These are phyloP conservation scores for Pyracantha coccinea DNA, from an alignment of 331 rosid species.

Conservation along the genomic window DNA sequence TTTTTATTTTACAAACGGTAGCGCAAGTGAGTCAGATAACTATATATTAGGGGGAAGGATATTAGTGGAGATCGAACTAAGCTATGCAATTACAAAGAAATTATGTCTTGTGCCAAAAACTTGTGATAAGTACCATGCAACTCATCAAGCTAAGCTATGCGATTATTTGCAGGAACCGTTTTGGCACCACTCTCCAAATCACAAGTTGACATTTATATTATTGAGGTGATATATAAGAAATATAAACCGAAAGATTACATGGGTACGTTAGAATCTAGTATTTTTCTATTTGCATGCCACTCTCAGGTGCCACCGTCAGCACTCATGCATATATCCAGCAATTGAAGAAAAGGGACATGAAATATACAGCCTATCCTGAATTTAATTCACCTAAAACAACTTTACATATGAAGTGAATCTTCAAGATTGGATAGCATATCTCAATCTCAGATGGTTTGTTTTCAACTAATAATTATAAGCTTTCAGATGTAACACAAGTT, in stretches of 20 bases:
- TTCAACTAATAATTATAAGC: background rate
- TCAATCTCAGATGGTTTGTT: background rate
- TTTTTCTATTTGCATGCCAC: background rate
- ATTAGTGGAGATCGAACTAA: too few species aligned
- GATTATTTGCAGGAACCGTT: too few species aligned
- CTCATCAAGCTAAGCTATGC: too few species aligned
- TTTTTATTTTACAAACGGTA: too few species aligned
- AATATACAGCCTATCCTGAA: background rate
- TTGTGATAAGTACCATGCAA: too few species aligned
- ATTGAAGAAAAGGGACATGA: background rate
- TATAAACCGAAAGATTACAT: background rate
- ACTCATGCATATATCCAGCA: background rate
- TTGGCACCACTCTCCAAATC: too few species aligned
- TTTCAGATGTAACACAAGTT: background rate
- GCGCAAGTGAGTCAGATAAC: too few species aligned
- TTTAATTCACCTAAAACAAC: background rate
- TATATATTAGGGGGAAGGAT: too few species aligned
- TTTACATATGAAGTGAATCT: background rate
- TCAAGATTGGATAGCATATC: background rate
- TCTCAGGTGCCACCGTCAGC: background rate
- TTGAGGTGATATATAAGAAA: too few species aligned
- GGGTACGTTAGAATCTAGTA: background rate
- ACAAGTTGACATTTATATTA: too few species aligned
- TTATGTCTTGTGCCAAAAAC: too few species aligned
- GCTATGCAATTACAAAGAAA: too few species aligned